Evolutionary conservation across 2,329 filamentous ascomycete genomes (phyloP), one percentile per base, ranked within the genome.

Genomic region (Fusarium vanettenii): DNA sequence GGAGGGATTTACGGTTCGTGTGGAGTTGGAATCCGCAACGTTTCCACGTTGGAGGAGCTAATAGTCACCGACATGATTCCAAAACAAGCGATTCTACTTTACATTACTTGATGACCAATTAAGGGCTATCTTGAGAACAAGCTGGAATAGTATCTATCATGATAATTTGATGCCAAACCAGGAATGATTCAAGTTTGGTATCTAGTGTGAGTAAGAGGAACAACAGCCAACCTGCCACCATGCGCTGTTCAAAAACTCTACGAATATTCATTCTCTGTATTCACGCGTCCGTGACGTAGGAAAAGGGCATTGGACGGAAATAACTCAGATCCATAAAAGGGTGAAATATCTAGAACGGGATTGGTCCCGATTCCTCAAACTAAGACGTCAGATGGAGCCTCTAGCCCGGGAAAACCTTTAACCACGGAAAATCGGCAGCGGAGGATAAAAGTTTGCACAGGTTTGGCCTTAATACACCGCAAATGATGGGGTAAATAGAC

Each of bases 391-490:
- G 52, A 37, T 63, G 41, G 52, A 55, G 41, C 61, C 62, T 43
- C 20, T 11, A 39, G 25, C 31, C 41, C 13, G 64, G 67, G 67
- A 67, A 67, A 70, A 67, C 31, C 50, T 67, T 70, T 70, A 70
- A 63, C 67, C 67, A 61, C 45, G 20, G 64, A 66, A 64, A 52
- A 52, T 59, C 57, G 62, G 41, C 22, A 39, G 45, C 11, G 48
- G 35, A 45, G 25, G 59, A 31, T 41, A 61, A 43, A 45, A 61
- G 33, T 27, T 41, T 14, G 25, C 25, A 35, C 37, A 11, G 8
- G 35, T 20, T 18, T 22, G n/a, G 37, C n/a, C 35, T 41, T 25
- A 43, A 60, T 27, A 31, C 27, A 31, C 29, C 9, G 48, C 48
- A 55, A 31, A 27, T 16, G 27, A 55, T 55, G 25, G 43, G 43